These are phyloP conservation scores for Amoeboaphelidium protococcarum DNA, from an alignment of 371 early-diverging fungal species.

Conservation along the genomic window DNA sequence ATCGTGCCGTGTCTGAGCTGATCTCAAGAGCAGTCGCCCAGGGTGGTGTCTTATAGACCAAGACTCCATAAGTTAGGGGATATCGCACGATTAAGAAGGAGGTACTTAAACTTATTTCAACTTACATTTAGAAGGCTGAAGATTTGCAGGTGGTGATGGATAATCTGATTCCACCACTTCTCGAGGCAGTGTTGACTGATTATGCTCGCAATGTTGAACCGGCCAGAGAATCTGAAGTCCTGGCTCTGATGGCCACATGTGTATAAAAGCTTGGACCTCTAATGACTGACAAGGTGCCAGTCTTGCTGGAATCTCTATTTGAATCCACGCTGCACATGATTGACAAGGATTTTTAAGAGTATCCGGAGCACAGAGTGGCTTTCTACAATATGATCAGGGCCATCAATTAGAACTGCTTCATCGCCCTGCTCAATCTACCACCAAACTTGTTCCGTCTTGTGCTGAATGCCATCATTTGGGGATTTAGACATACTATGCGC, in stretches of 20 bases:
- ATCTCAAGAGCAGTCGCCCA: conserved; percentile 54
- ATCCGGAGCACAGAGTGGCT: conserved; percentile 79
- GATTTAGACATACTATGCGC: conserved; percentile 93
- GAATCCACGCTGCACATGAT: conserved; percentile 91
- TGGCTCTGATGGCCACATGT: conserved; percentile 62
- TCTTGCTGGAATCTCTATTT: conserved; percentile 71
- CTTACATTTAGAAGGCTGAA: conserved; percentile 48
- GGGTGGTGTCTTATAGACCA: conserved; percentile 27
- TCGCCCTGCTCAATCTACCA: conserved; percentile 50
- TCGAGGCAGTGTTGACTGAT: conserved; percentile 68
- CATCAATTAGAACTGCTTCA: conserved; percentile 67
- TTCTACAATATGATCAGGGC: conserved; percentile 71
- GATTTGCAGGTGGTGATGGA: conserved; percentile 40
- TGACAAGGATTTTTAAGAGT: conserved; percentile 86
- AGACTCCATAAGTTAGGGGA: conserved; percentile 69
- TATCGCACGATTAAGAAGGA: conserved; percentile 86
- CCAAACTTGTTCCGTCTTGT: conserved; percentile 61
- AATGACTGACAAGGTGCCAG: conserved; percentile 48
- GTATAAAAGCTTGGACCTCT: conserved; percentile 39
- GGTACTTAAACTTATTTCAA: conserved; percentile 56
- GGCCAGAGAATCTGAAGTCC: conserved; percentile 78
- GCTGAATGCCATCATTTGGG: conserved; percentile 79
- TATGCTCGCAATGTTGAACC: conserved; percentile 55
- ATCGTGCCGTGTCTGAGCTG: conserved; percentile 50
- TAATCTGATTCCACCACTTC: conserved; percentile 62